Evolutionary conservation across 257 asterid species (phyloP).

Genomic region (Perilla frutescens): DNA sequence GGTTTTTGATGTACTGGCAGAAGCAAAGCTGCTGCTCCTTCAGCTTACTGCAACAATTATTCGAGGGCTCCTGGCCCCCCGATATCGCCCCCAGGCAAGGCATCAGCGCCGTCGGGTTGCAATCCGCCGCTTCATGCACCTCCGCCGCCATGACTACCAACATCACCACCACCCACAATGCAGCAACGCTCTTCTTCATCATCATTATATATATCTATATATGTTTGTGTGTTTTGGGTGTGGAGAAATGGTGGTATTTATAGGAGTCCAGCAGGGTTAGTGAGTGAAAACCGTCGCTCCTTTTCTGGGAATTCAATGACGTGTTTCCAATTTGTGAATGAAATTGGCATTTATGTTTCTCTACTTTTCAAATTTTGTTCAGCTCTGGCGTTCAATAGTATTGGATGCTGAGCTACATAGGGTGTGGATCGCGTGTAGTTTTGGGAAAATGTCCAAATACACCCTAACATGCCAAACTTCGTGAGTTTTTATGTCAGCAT

Average conservation of each 20-base stretch:
- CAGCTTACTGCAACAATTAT: conserved; percentile 41
- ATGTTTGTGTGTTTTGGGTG: neutral
- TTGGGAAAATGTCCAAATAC: too few species aligned
- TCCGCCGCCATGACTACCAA: conserved; percentile 25
- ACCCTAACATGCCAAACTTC: too few species aligned
- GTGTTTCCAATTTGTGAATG: neutral
- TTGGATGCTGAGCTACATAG: too few species aligned
- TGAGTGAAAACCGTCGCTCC: too few species aligned
- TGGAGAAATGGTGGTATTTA: conserved; percentile 2
- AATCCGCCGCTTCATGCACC: conserved; percentile 24
- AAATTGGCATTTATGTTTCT: neutral
- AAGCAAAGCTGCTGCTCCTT: conserved; percentile 48
- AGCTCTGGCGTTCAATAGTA: too few species aligned
- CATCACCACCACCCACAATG: conserved; percentile 24
- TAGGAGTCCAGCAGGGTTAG: neutral
- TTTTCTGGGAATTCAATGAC: neutral
- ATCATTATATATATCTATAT: neutral
- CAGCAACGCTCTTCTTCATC: conserved; percentile 25
- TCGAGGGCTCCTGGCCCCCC: conserved; percentile 29
- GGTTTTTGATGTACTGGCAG: conserved; percentile 45
- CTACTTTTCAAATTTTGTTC: neutral
- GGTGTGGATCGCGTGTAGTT: too few species aligned
- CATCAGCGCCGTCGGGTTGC: conserved; percentile 34
- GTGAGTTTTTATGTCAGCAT: too few species aligned
- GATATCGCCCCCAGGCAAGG: conserved; percentile 29